Evolutionary conservation across 108 stramenopile genomes (phyloP), one percentile per base, ranked within the genome.

Genomic region (Nannochloropsis salina): DNA sequence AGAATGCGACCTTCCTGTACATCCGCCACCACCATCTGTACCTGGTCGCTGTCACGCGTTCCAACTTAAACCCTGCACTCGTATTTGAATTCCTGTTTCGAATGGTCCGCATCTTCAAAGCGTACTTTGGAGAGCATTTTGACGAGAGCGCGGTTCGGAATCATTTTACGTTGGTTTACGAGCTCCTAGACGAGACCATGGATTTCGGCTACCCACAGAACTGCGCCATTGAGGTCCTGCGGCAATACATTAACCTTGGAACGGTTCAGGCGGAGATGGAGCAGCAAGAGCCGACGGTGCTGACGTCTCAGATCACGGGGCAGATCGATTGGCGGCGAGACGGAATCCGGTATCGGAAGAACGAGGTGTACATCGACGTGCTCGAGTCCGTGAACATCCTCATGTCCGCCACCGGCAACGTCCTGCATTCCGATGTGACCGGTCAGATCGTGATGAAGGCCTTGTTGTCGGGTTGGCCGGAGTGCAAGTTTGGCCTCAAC

Each of bases 321-420:
- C 95, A 95, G 22, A 97, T 97, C 89, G 96, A 98, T 45, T 47
- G 85, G 90, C 80, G 92, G 42, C 94, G 97, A 41, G 97, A 97
- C 88, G 98, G 97, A 10, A 97, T 99, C 85, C 95, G 95, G n/a
- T 93, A 99, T 92, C 95, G 97, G 88, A 97, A 95, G 92, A 99
- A 99, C 89, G 97, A 99, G 90, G 96, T 99, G 80, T 98, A 96
- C 90, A 98, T 99, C 92, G 97, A 98, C 93, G 96, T 99, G 41
- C 92, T 97, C 80, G 99, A 99, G 92, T 91, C 90, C 61, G 97
- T 98, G 79, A 98, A 97, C 93, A 87, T 99, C 44, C 92, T 98
- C 51, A 91, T 98, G 85, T 95, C 95, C 9, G 90, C 92, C n/a
- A 95, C 81, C 11, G 98, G 98, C 82, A 92, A 80, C 74, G 90